A percentile compares a stretch with the other conserved stretches of the same genome.
These are phyloP conservation scores for Trichoderma atroviride DNA, from an alignment of 2,329 filamentous ascomycete species.

Conservation along the genomic window DNA sequence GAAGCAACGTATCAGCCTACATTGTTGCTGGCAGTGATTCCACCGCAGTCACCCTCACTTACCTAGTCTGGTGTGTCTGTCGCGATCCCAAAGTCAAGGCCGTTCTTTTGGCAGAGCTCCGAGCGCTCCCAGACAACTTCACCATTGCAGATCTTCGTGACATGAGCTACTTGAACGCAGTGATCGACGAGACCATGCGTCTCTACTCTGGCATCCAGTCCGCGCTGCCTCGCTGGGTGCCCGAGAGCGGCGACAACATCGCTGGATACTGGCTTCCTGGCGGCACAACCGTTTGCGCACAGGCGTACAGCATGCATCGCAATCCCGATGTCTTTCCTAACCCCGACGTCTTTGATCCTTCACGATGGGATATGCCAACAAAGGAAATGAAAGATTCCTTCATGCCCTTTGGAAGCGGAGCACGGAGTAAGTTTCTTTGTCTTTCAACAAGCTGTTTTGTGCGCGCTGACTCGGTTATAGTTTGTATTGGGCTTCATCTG, in stretches of 20 bases:
- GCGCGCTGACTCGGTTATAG: conserved; percentile 31
- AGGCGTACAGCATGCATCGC: conserved; percentile 11
- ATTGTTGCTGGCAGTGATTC: conserved; percentile 58
- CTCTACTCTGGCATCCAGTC: conserved; percentile 18
- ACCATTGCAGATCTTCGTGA: neutral
- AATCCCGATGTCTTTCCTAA: neutral
- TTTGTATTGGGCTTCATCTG: conserved; percentile 60
- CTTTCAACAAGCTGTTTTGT: neutral
- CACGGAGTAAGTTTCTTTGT: conserved; percentile 46
- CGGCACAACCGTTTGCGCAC: neutral
- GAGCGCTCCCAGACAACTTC: conserved; percentile 34
- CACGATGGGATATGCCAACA: conserved; percentile 27
- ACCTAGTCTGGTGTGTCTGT: conserved; percentile 47
- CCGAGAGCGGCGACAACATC: neutral
- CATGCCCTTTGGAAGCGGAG: neutral
- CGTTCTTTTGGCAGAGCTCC: conserved; percentile 42
- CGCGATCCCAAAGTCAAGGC: conserved; percentile 36
- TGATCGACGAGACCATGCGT: conserved; percentile 19
- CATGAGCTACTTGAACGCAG: conserved; percentile 4
- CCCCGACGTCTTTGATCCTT: conserved; percentile 11
- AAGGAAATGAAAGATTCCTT: conserved; percentile 50
- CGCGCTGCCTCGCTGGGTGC: neutral
- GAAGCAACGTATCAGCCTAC: conserved; percentile 45
- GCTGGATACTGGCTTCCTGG: conserved; percentile 3
- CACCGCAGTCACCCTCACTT: conserved; percentile 53